phyloP scores from a whole-genome alignment of 192 early-diverging fungal species.

The Endogone sp. region DNA sequence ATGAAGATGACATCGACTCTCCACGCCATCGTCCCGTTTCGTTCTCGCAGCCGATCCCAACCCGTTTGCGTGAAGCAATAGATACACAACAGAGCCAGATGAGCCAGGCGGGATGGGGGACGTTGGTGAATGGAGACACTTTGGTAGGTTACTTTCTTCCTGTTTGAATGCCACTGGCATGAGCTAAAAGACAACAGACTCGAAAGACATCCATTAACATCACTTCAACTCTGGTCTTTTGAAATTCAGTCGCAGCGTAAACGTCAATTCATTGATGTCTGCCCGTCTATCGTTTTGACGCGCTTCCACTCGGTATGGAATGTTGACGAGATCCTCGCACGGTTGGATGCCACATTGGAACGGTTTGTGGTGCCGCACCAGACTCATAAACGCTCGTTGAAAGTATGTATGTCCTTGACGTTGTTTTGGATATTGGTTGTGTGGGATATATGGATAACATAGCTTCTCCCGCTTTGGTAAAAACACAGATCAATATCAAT shows the following conservation, averaged over 20 bases:
- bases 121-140: not conserved
- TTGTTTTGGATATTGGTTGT: too few relatives aligned
- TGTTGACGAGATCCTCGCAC: not conserved
- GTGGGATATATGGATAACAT: too few relatives aligned
- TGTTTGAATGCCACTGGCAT: too few relatives aligned
- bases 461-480: too few relatives aligned
- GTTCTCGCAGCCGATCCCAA: not conserved
- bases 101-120: not conserved
- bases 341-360: not conserved
- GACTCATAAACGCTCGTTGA: not conserved
- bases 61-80: not conserved
- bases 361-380: not conserved
- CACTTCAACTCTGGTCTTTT: too few relatives aligned
- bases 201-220: too few relatives aligned
- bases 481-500: conserved; percentile 43
- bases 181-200: too few relatives aligned
- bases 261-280: not conserved
- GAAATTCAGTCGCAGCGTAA: not conserved
- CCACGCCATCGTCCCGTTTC: not conserved
- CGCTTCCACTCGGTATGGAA: not conserved
- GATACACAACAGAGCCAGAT: not conserved
- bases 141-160: not conserved
- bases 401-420: not conserved
- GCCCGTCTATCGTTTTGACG: not conserved
- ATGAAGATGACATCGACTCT: not conserved